Percentiles rank a stretch among this genome's conserved stretches.
phyloP scores from a whole-genome alignment of 2,329 filamentous ascomycete species.

The Shiraia sp. region DNA sequence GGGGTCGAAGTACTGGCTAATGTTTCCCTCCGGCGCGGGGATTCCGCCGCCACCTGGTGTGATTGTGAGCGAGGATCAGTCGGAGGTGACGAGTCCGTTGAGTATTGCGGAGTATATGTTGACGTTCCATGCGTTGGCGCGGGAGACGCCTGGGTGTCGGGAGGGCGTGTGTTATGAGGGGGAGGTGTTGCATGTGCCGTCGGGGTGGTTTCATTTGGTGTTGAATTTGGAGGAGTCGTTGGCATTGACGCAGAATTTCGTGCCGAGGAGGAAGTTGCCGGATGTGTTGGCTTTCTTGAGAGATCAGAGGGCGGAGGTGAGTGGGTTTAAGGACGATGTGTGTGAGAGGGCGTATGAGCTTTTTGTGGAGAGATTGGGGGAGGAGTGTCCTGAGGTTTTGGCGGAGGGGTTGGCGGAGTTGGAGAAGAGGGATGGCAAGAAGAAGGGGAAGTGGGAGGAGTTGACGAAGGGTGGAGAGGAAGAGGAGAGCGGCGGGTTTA shows the following conservation, averaged over 20 bases:
- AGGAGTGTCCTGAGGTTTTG: constrained; percentile 66
- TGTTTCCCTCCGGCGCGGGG: constrained; percentile 77
- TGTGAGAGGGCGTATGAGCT: constrained; percentile 69
- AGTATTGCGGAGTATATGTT: constrained; percentile 97
- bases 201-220: constrained; percentile 96
- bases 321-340: constrained; percentile 76
- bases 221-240: constrained; percentile 85
- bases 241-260: constrained; percentile 94
- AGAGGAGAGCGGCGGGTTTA: constrained; percentile 55
- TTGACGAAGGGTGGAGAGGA: constrained; percentile 63
- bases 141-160: constrained; percentile 72
- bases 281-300: constrained; percentile 79
- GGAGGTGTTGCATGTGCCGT: constrained; percentile 89
- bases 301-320: constrained; percentile 83
- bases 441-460: constrained; percentile 76
- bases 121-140: constrained; percentile 82
- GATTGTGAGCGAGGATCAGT: constrained; percentile 84
- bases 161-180: constrained; percentile 85
- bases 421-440: constrained; percentile 69
- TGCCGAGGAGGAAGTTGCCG: constrained; percentile 72
- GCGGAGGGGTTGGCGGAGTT: constrained; percentile 67
- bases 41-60: constrained; percentile 79
- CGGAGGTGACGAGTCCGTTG: constrained; percentile 89
- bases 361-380: constrained; percentile 71
- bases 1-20: constrained; percentile 96